These are phyloP conservation scores for Phytophthora melonis DNA, from an alignment of 352 stramenopile genomes.

Conservation along the genomic window DNA sequence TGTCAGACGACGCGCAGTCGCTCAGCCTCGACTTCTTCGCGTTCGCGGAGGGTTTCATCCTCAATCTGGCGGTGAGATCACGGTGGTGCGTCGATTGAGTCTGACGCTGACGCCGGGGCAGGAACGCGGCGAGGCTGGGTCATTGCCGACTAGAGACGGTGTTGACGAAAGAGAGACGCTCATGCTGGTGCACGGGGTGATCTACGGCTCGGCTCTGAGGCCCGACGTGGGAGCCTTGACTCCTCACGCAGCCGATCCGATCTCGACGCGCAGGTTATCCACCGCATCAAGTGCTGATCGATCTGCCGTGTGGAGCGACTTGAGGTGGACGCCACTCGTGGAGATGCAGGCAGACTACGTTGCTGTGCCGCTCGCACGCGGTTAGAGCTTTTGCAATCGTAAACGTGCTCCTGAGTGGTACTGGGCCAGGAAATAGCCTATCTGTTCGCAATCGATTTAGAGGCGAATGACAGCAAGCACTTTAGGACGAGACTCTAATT, in stretches of 20 bases:
- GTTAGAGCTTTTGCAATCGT: too few relatives aligned
- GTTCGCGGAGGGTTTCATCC: conserved; percentile 1
- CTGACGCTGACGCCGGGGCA: neutral
- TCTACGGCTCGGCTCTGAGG: neutral
- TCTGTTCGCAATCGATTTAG: too few relatives aligned
- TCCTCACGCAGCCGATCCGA: neutral
- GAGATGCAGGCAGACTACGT: neutral
- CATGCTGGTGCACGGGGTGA: neutral
- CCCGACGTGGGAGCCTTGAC: neutral
- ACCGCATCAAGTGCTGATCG: neutral
- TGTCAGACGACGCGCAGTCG: neutral
- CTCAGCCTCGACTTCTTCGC: neutral
- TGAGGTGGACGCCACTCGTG: neutral
- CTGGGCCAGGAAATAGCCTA: too few relatives aligned
- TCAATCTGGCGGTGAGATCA: neutral
- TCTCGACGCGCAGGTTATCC: neutral
- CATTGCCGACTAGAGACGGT: neutral
- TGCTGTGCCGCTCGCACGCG: too few relatives aligned
- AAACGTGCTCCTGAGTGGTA: too few relatives aligned
- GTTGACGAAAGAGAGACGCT: neutral
- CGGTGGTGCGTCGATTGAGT: neutral
- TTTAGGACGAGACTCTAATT: too few relatives aligned
- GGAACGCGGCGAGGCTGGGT: neutral
- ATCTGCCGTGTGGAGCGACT: neutral
- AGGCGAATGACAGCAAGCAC: too few relatives aligned